Base-by-base conservation (phyloP, 352 stramenopile species). In the Globisporangium uncinulatum region DNA sequence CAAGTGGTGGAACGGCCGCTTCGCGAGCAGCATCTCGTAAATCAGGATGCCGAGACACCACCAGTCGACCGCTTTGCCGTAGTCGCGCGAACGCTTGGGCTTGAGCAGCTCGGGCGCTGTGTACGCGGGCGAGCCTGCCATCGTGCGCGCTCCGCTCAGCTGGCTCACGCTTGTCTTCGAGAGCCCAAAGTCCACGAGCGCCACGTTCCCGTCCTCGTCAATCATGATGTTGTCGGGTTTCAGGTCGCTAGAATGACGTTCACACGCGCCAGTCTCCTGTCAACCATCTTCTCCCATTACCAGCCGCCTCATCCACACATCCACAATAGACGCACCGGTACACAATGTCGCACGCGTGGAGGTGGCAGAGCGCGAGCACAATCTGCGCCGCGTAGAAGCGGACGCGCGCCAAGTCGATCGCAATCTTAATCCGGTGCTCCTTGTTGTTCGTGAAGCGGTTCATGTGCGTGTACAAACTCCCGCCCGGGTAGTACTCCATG, bases 191-290 rank as follows among this genome's bases (percentile, higher is more conserved):
- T 98, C 94, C 2, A 97, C 94, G 10, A 98, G 67, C n/a, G 89
- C 87, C 20, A 98, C 77, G 66, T 98, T 97, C 46, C 92, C 94
- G 37, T 95, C 86, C 9, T 92, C 76, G 65, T 98, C 94, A 48
- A 98, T 86, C 70, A 97, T 95, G 49, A 98, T 89, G 67, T 98
- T 98, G 62, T 98, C 92, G 2, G 95, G 95, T 59, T 98, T 98
- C 20, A 98, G 66, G 58, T 98, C 95, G 52, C 82, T 77, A 51
- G 1, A 15, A 47, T 8, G 24, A 29, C 24, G 24, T 29, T 29
- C 24, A 29, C 24, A 29, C 24, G 24, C 24, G 24, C 4, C 24
- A 29, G 24, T 29, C 4, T 29, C 24, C 24, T 29, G 24, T 29
- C 24, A 4, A 4, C 24, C 24, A 4, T 29, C 24, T 29, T 29